A percentile compares a stretch with the other conserved stretches of the same genome.
Evolutionary conservation across 2,329 filamentous ascomycete genomes (phyloP).

Genomic region (Fusarium compactum): DNA sequence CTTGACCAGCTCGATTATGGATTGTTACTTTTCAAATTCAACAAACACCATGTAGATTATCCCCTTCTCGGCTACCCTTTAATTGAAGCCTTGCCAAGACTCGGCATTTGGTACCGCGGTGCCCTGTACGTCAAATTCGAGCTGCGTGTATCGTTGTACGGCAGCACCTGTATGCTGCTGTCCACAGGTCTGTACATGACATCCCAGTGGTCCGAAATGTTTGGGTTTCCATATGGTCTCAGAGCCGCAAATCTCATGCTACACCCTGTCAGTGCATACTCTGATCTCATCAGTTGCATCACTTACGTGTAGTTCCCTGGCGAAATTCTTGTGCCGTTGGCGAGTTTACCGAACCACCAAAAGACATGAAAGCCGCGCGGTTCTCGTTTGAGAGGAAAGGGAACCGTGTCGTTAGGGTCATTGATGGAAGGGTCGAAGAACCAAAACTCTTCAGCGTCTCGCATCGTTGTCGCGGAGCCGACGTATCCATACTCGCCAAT

Average conservation of each 20-base stretch:
- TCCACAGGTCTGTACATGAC: constrained; percentile 51
- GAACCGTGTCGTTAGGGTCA: constrained; percentile 54
- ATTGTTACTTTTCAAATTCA: not conserved
- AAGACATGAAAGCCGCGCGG: constrained; percentile 51
- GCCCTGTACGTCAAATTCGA: constrained; percentile 37
- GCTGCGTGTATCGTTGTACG: constrained; percentile 48
- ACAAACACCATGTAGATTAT: not conserved
- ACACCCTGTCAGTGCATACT: constrained; percentile 19
- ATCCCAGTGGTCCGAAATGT: constrained; percentile 58
- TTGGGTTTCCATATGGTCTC: constrained; percentile 56
- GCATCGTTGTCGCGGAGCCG: constrained; percentile 57
- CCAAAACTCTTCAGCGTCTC: constrained; percentile 48
- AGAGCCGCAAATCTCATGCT: constrained; percentile 58
- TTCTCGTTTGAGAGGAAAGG: constrained; percentile 54
- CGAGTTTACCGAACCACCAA: constrained; percentile 59
- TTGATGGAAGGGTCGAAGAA: constrained; percentile 53
- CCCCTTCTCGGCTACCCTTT: not conserved
- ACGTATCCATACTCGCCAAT: constrained; percentile 56
- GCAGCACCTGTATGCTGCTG: constrained; percentile 53
- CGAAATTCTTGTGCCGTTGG: constrained; percentile 56
- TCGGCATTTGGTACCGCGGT: constrained; percentile 18
- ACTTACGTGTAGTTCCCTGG: constrained; percentile 58
- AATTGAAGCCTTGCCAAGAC: not conserved
- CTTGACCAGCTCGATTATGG: not conserved
- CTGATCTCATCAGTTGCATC: too few relatives aligned